Conservation (phyloP, 768 basidiomycete species). For the Coprinopsis strossmayeri region DNA sequence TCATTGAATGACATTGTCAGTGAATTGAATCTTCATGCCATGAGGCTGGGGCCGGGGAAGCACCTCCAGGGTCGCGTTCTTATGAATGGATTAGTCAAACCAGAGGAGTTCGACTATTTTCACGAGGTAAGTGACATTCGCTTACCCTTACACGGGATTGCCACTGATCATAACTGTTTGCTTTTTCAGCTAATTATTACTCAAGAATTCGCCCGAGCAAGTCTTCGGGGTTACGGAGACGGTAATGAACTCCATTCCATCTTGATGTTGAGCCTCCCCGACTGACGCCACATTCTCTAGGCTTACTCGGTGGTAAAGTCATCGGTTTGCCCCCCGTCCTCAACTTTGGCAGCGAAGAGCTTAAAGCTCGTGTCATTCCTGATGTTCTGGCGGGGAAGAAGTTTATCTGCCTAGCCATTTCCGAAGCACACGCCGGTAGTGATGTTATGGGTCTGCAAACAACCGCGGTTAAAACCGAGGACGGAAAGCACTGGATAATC, state of each 20-base stretch:
- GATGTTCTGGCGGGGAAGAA: constrained; percentile 69
- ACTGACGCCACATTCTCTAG: not conserved
- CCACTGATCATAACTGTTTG: not conserved
- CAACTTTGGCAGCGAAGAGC: constrained; percentile 66
- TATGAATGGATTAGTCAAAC: constrained; percentile 64
- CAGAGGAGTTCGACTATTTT: constrained; percentile 83
- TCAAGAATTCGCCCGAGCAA: constrained; percentile 71
- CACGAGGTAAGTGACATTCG: constrained; percentile 63
- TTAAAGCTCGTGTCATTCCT: constrained; percentile 48
- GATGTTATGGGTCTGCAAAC: constrained; percentile 76
- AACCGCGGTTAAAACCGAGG: constrained; percentile 67
- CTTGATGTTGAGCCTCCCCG: constrained; percentile 10
- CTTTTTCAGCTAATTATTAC: constrained; percentile 61
- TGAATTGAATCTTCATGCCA: constrained; percentile 38
- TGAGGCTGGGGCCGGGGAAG: constrained; percentile 84
- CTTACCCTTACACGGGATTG: not conserved
- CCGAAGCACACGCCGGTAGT: constrained; percentile 83
- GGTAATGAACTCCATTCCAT: constrained; percentile 30
- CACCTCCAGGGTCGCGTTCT: constrained; percentile 60
- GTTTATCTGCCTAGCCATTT: constrained; percentile 80
- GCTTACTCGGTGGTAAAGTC: constrained; percentile 63
- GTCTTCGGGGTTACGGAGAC: constrained; percentile 78
- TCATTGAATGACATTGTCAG: not conserved
- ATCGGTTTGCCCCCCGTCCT: constrained; percentile 83
- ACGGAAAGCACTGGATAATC: constrained; percentile 80